Base-by-base conservation (phyloP, 306 rosid genomes). In the Carpinus viminea region DNA sequence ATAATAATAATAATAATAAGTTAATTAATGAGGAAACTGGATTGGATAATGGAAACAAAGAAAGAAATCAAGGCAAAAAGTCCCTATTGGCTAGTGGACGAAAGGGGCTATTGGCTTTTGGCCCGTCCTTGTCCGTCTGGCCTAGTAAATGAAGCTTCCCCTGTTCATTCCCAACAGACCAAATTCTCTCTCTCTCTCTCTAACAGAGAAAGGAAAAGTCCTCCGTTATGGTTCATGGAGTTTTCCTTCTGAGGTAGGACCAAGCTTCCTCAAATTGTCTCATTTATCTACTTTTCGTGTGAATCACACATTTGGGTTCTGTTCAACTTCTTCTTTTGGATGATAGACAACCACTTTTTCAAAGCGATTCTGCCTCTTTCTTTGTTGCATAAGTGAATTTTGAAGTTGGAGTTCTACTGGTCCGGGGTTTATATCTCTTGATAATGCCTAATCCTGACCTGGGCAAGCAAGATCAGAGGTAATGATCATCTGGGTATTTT, bases 391-490 rank as follows among this genome's bases (percentile, higher is more conserved):
- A 71, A 74, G 78, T 86, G 76, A 45, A 73, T 38, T 81, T 76
- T 50, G 57, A 72, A 80, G 51, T 72, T 83, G 77, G 70, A 78
- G 12, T 70, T 51, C 26, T 68, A 15, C 74, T 75, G 51, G 46
- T 74, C 83, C 72, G 72, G 76, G 17, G 68, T 52, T 24, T 56
- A 70, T 47, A 38, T 73, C 60, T 57, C 34, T 13, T 74, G 55
- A 70, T 60, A 79, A 83, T 89, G 93, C 83, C 78, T n/a, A 88
- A 73, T 76, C 71, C 90, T 54, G 82, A 74, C 85, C 87, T 77
- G 83, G 92, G 89, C 80, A 82, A 79, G 66, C 91, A 77, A 83
- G 90, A 94, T 90, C 93, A 78, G 86, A 86, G 89, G 97, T 92
- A 57, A 45, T 56, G 34, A 53, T 70, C 75, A 12, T 87, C 81